phyloP scores from a whole-genome alignment of 768 basidiomycete species.

The Phanerochaete carnosa region DNA sequence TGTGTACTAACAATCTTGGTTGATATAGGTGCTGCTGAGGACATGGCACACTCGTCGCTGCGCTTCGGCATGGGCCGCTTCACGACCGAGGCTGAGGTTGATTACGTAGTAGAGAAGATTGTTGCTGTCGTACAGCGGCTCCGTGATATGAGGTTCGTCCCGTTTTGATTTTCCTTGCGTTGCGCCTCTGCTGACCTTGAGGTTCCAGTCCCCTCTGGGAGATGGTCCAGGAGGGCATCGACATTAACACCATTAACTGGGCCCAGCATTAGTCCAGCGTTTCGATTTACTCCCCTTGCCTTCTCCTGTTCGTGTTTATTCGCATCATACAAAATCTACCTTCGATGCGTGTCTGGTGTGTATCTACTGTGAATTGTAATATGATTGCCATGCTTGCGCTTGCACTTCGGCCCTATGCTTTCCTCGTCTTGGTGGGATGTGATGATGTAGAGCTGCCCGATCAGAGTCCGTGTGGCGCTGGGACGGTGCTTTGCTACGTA shows the following conservation, averaged over 20 bases:
- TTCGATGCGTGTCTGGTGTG: neutral
- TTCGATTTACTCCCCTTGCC: neutral
- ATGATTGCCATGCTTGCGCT: neutral
- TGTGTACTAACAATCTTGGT: neutral
- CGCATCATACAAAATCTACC: neutral
- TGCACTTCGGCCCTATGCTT: neutral
- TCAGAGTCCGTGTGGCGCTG: too few species aligned
- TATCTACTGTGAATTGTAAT: conserved; percentile 12
- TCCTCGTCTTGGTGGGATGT: neutral
- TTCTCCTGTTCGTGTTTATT: neutral
- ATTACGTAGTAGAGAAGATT: conserved; percentile 88
- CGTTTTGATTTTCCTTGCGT: neutral
- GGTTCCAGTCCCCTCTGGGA: conserved; percentile 87
- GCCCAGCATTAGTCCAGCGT: conserved; percentile 45
- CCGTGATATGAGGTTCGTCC: conserved; percentile 85
- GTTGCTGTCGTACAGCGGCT: conserved; percentile 82
- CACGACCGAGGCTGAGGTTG: conserved; percentile 95
- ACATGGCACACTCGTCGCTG: conserved; percentile 98
- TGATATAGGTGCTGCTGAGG: conserved; percentile 81
- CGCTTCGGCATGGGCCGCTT: conserved; percentile 98
- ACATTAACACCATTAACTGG: conserved; percentile 94
- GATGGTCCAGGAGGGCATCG: conserved; percentile 99
- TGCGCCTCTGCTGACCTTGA: conserved; percentile 1
- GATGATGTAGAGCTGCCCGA: too few species aligned
- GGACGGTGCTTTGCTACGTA: too few species aligned